These are phyloP conservation scores for Mycena citricolor DNA, from an alignment of 1,284 basidiomycete species.

Conservation along the genomic window DNA sequence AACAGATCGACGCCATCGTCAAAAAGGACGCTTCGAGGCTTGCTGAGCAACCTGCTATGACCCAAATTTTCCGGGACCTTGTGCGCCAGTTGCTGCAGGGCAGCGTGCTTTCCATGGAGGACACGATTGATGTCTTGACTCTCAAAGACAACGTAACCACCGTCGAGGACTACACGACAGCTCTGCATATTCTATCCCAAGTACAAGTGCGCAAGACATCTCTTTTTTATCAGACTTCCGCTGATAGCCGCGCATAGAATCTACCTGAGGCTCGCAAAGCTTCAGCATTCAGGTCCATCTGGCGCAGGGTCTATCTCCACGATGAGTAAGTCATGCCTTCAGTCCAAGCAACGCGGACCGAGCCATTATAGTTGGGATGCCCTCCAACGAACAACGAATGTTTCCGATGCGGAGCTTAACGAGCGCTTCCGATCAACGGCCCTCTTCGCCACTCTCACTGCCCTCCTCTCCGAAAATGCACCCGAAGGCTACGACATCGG, in stretches of 20 bases:
- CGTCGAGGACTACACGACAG: conserved; percentile 62
- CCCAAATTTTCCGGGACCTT: conserved; percentile 64
- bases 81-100: conserved; percentile 68
- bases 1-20: conserved; percentile 61
- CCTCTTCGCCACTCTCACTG: conserved; percentile 59
- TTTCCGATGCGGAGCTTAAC: conserved; percentile 71
- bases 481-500: conserved; percentile 50
- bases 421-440: conserved; percentile 68
- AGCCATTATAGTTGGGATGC: conserved; percentile 59
- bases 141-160: conserved; percentile 63
- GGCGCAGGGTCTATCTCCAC: conserved; percentile 85
- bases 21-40: conserved; percentile 54
- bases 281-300: conserved; percentile 73
- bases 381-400: conserved; percentile 64
- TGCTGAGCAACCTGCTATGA: conserved; percentile 44
- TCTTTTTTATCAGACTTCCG: not conserved
- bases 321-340: conserved; percentile 69
- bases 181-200: conserved; percentile 59
- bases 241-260: conserved; percentile 39
- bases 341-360: conserved; percentile 10
- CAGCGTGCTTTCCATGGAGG: conserved; percentile 66
- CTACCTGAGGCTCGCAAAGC: conserved; percentile 68
- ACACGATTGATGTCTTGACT: conserved; percentile 68
- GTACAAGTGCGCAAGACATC: conserved; percentile 44
- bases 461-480: conserved; percentile 43